Conservation (phyloP, 1,139 yeast species). For the Arxiozyma slooffiae region DNA sequence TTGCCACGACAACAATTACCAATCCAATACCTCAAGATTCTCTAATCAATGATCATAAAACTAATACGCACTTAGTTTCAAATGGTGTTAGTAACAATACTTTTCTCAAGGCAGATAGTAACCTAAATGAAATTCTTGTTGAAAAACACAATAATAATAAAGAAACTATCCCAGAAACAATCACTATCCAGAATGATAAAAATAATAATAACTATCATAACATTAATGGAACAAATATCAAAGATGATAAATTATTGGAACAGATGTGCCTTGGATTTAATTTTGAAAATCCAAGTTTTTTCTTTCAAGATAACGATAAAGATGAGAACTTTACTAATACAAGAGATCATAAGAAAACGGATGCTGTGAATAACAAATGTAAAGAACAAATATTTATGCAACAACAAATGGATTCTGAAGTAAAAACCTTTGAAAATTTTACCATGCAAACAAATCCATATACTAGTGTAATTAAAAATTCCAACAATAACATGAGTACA, state of each 20-base stretch:
- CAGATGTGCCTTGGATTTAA: conserved; percentile 22
- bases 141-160: neutral
- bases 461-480: conserved; percentile 5
- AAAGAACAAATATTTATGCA: neutral
- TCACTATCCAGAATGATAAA: neutral
- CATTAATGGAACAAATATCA: neutral
- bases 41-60: neutral
- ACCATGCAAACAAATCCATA: conserved; percentile 6
- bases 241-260: conserved; percentile 10
- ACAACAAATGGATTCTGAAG: conserved; percentile 8
- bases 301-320: conserved; percentile 11
- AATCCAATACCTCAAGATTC: conserved; percentile 4
- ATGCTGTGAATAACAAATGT: too few species aligned
- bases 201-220: neutral
- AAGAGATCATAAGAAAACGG: too few species aligned
- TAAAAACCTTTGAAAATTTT: conserved; percentile 5
- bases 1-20: conserved; percentile 13
- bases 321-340: too few species aligned
- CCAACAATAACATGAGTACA: neutral
- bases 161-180: neutral
- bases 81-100: neutral
- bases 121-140: neutral
- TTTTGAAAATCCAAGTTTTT: conserved; percentile 17
- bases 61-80: neutral
- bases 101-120: neutral